Base-by-base conservation (phyloP, 305 asterid genomes). In the Solanum hybrid region DNA sequence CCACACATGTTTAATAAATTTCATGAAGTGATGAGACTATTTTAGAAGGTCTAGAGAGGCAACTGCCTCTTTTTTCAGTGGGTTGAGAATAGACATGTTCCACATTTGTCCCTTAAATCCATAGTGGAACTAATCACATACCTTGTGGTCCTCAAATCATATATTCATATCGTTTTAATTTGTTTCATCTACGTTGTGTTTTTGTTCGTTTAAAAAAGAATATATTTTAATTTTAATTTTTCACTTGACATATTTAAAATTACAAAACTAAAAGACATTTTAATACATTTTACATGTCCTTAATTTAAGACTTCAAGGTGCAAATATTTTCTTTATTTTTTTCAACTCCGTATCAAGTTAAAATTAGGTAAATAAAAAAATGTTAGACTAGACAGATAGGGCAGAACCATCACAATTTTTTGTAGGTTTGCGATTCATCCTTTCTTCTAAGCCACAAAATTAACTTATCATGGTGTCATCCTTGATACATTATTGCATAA, bases 121-220 rank as follows among this genome's bases (percentile, higher is more conserved):
- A 37, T 79, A 37, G 66, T 38, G 64, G 66, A 80, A 80, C 64
- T 24, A 37, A 24, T 80, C 86, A 38, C 85, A 20, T 35, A 34
- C 9, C 16, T 78, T 24, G 22, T 36, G 60, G 85, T 79, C 60
- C 85, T n/a, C 11, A 79, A 79, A n/a, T 5, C 14, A 72, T 34
- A 66, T 66, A n/a, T n/a, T 0, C 73, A 7, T 20, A 46, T 6
- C 12, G 4, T 60, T 51, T 60, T 60, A 60, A 20, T 3, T 60
- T 7, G 9, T 20, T 60, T 60, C 0, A 7, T 1, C 0, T 20
- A 20, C 0, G 7, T 60, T 20, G 5, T 22, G 0, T 60, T 60
- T 17, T 20, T 0, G 0, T 60, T 60, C 1, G 10, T 66, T 64
- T n/a, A 0, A 6, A 56, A 56, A 51, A 56, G 1, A 6, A 56